Evolutionary conservation across 2,329 filamentous ascomycete species (phyloP).

Genomic region (Iodosphaeria phyllophila): DNA sequence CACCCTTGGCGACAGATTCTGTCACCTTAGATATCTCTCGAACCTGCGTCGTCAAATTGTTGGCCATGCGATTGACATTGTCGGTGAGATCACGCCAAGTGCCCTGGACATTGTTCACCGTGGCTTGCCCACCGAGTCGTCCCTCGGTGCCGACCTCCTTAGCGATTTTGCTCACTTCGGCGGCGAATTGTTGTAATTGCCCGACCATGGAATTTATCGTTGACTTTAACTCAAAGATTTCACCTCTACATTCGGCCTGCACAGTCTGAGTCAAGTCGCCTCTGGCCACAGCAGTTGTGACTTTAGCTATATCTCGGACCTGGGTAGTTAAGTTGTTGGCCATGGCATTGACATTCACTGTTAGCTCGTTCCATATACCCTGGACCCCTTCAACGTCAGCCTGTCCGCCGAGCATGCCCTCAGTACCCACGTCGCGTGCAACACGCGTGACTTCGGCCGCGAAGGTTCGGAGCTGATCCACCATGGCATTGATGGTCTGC

Average conservation of each 20-base stretch:
- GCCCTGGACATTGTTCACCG: constrained; percentile 87
- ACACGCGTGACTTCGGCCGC: constrained; percentile 71
- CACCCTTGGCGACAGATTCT: constrained; percentile 82
- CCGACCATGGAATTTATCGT: constrained; percentile 99
- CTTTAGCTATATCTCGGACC: constrained; percentile 85
- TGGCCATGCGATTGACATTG: constrained; percentile 92
- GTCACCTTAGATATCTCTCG: constrained; percentile 95
- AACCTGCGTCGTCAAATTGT: constrained; percentile 94
- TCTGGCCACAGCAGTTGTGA: constrained; percentile 52
- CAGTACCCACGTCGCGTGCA: constrained; percentile 67
- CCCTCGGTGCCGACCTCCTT: constrained; percentile 95
- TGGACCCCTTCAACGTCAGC: constrained; percentile 70
- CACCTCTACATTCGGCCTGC: constrained; percentile 77
- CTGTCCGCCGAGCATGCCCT: constrained; percentile 67
- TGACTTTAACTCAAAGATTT: constrained; percentile 86
- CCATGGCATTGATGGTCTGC: constrained; percentile 81
- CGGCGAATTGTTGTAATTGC: constrained; percentile 88
- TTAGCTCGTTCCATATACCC: constrained; percentile 79
- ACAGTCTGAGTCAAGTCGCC: constrained; percentile 96
- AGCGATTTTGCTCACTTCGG: constrained; percentile 91
- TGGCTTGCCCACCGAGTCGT: constrained; percentile 82
- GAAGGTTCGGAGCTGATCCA: constrained; percentile 68
- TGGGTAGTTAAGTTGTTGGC: constrained; percentile 74
- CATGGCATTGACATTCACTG: constrained; percentile 77
- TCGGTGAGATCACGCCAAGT: constrained; percentile 94